phyloP scores from a whole-genome alignment of 1,139 yeast species.

The Candida glucosophila region DNA sequence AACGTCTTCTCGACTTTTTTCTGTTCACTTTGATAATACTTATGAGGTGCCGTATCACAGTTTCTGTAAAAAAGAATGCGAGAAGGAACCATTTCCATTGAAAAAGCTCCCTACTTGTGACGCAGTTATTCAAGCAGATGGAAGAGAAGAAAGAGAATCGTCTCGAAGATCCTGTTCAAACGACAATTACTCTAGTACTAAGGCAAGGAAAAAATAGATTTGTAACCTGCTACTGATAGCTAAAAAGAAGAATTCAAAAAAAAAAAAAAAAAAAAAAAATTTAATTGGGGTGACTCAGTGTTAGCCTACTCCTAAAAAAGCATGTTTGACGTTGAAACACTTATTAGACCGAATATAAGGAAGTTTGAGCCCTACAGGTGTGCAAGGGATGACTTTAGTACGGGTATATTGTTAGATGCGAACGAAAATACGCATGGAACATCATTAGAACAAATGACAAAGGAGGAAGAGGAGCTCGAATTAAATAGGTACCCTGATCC shows the following conservation, averaged over 20 bases:
- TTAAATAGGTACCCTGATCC: slow-evolving; percentile 96
- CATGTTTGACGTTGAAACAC: slow-evolving; percentile 46
- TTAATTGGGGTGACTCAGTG: background rate
- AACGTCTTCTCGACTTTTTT: too few species aligned
- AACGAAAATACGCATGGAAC: slow-evolving; percentile 96
- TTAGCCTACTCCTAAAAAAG: slow-evolving; percentile 4
- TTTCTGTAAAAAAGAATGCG: too few species aligned
- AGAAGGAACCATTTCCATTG: too few species aligned
- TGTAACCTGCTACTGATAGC: too few species aligned
- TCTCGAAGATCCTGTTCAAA: too few species aligned
- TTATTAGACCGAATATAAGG: slow-evolving; percentile 79
- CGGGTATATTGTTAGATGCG: slow-evolving; percentile 84
- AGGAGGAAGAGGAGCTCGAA: slow-evolving; percentile 29
- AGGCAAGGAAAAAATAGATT: too few species aligned
- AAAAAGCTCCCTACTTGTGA: too few species aligned
- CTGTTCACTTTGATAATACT: too few species aligned
- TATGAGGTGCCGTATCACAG: too few species aligned
- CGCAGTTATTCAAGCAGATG: too few species aligned
- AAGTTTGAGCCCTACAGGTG: slow-evolving; percentile 85
- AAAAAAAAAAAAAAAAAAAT: slow-evolving; percentile 1
- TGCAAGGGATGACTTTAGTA: slow-evolving; percentile 88
- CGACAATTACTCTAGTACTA: too few species aligned
- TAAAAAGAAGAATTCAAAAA: background rate
- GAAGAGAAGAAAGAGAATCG: too few species aligned
- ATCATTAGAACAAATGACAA: slow-evolving; percentile 33